A percentile compares a stretch with the other conserved stretches of the same genome.
Conservation (phyloP, 495 filamentous ascomycete species). For the Penicillium bialowiezense region DNA sequence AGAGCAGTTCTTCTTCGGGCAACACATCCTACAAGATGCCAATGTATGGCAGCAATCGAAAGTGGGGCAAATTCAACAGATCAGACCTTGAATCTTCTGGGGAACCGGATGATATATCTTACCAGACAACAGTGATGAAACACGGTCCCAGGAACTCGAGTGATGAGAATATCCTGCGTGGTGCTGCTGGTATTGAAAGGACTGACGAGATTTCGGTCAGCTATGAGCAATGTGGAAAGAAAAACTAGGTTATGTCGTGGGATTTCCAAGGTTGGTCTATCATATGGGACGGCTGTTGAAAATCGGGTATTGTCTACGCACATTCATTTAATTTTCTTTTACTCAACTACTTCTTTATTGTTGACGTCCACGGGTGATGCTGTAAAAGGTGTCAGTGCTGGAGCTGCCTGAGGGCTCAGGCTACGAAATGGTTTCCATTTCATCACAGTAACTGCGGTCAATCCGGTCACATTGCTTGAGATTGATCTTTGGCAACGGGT, state of each 20-base stretch:
- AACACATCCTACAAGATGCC: slow-evolving; percentile 24
- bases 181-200: slow-evolving; percentile 21
- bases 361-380: too few relatives aligned
- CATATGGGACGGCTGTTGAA: too few relatives aligned
- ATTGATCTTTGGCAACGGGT: too few relatives aligned
- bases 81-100: slow-evolving; percentile 2
- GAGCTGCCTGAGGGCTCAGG: too few relatives aligned
- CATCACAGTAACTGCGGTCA: too few relatives aligned
- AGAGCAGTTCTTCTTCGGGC: slow-evolving; percentile 8
- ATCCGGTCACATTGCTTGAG: too few relatives aligned
- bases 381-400: too few relatives aligned
- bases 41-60: slow-evolving; percentile 18
- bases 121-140: slow-evolving; percentile 5
- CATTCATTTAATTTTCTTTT: too few relatives aligned
- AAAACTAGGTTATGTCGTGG: background rate
- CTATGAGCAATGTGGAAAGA: slow-evolving; percentile 15
- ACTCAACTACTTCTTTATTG: too few relatives aligned
- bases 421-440: too few relatives aligned
- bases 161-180: slow-evolving; percentile 20
- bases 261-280: too few relatives aligned
- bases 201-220: slow-evolving; percentile 24
- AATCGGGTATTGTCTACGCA: too few relatives aligned
- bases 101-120: background rate
- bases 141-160: slow-evolving; percentile 10
- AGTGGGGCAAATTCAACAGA: slow-evolving; percentile 13